A percentile compares a stretch with the other conserved stretches of the same genome.
Conservation (phyloP, 2,329 filamentous ascomycete genomes). For the Arthrocladium fulminans region DNA sequence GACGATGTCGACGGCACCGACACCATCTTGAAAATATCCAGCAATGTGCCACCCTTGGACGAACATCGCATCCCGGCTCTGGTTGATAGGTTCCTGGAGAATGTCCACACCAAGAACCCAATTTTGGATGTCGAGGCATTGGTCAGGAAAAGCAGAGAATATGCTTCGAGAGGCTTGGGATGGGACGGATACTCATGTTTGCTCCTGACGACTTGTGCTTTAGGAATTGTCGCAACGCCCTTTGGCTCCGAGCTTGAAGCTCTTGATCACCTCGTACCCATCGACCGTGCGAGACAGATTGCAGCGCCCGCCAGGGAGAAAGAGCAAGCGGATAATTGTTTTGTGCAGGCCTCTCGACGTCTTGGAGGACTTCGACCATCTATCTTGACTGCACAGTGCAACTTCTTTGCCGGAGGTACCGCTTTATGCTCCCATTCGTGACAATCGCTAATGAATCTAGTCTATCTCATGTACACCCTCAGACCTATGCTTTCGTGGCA, state of each 20-base stretch:
- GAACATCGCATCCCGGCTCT: conserved; percentile 26
- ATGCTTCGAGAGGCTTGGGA: conserved; percentile 23
- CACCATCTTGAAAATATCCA: conserved; percentile 8
- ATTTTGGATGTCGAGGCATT: conserved; percentile 27
- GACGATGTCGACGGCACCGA: not conserved
- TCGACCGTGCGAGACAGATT: not conserved
- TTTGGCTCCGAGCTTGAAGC: conserved; percentile 15
- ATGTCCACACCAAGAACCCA: conserved; percentile 32
- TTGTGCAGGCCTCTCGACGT: conserved; percentile 25
- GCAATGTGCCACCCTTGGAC: conserved; percentile 13
- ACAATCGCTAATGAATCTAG: not conserved
- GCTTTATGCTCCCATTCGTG: not conserved
- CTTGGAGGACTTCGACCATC: conserved; percentile 25
- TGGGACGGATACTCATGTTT: conserved; percentile 30
- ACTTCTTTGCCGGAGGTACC: conserved; percentile 33
- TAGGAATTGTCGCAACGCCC: conserved; percentile 25
- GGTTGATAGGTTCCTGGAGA: conserved; percentile 27
- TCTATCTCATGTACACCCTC: conserved; percentile 34
- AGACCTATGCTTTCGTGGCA: conserved; percentile 33
- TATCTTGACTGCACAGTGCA: conserved; percentile 31
- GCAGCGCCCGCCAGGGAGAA: conserved; percentile 8
- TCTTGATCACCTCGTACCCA: conserved; percentile 7
- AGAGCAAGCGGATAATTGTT: conserved; percentile 25
- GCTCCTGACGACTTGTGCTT: conserved; percentile 27
- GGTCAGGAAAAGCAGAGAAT: conserved; percentile 18